phyloP scores from a whole-genome alignment of 169 alveolate genomes.

The Eimeria brunetti region DNA sequence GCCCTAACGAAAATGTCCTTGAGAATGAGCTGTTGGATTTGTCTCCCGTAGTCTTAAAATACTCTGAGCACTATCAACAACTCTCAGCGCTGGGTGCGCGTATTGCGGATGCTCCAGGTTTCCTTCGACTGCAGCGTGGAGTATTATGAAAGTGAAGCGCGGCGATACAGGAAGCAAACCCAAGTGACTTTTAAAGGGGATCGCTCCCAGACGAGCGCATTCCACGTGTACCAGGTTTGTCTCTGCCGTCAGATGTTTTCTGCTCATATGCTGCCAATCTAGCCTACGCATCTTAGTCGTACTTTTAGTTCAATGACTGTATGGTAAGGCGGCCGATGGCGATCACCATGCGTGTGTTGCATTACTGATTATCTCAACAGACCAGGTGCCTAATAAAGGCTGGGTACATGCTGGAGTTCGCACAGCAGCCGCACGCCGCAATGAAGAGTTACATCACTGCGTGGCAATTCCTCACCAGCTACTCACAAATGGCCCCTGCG shows the following conservation, averaged over 20 bases:
- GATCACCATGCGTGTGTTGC: not conserved
- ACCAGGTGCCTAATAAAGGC: conserved; percentile 79
- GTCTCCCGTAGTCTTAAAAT: not conserved
- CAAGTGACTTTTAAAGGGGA: conserved; percentile 71
- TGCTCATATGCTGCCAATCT: not conserved
- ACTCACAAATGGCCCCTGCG: conserved; percentile 78
- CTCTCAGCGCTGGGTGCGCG: not conserved
- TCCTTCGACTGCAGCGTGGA: conserved; percentile 76
- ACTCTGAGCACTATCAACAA: not conserved
- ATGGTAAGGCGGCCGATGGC: not conserved
- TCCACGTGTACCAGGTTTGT: conserved; percentile 76
- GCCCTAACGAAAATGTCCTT: not conserved
- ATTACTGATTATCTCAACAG: conserved; percentile 30
- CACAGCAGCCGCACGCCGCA: conserved; percentile 81
- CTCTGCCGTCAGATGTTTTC: not conserved
- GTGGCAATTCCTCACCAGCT: conserved; percentile 80
- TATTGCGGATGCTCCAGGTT: conserved; percentile 33
- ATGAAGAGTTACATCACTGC: conserved; percentile 80
- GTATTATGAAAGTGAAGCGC: conserved; percentile 79
- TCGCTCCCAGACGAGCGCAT: conserved; percentile 72
- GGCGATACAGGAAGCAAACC: conserved; percentile 77
- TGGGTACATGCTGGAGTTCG: conserved; percentile 79
- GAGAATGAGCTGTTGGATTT: not conserved
- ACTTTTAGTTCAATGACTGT: not conserved
- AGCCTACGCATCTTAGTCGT: not conserved